Evolutionary conservation across 2,329 filamentous ascomycete genomes (phyloP), one percentile per base, ranked within the genome.

Genomic region (Catunica adiposa): DNA sequence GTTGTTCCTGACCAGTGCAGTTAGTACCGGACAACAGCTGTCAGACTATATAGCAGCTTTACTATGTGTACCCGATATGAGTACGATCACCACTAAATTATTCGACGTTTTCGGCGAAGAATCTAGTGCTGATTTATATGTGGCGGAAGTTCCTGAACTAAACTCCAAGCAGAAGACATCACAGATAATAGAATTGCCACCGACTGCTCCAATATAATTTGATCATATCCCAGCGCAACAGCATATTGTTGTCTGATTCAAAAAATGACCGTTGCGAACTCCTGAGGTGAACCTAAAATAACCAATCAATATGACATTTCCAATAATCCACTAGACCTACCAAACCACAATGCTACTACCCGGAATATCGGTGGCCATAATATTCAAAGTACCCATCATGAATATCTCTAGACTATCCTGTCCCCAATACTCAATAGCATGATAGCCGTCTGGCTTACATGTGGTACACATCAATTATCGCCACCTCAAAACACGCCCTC

Each of bases 101-200:
- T 42, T 42, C 15, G 38, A 15, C 5, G 38, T 6, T 4, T 42
- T 42, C 15, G 38, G 38, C 38, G 38, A 42, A n/a, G 38, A 42
- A 42, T 20, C 17, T 42, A 42, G 38, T 15, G 11, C 38, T 48
- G 11, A 25, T 48, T 23, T 9, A 14, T 48, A 11, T 14, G 23
- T 26, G 44, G 44, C 23, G 44, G 44, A 40, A 15, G 34, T 38
- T 53, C 51, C 51, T 53, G 51, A 25, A 25, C 22, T 53, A 37
- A 53, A 25, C 51, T 25, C 9, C 14, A 53, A 22, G 20, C 51
- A 23, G 51, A 38, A 40, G 3, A 25, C 9, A 44, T 17, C 15
- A 22, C 40, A n/a, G n/a, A 22, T 22, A 44, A 22, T 22, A 44
- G 29, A 44, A n/a, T 20, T n/a, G 40, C 40, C 40, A 44, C 40